Evolutionary conservation across 129 eudicot species (phyloP), one percentile per base, ranked within the genome.

Genomic region (Lactuca saligna): DNA sequence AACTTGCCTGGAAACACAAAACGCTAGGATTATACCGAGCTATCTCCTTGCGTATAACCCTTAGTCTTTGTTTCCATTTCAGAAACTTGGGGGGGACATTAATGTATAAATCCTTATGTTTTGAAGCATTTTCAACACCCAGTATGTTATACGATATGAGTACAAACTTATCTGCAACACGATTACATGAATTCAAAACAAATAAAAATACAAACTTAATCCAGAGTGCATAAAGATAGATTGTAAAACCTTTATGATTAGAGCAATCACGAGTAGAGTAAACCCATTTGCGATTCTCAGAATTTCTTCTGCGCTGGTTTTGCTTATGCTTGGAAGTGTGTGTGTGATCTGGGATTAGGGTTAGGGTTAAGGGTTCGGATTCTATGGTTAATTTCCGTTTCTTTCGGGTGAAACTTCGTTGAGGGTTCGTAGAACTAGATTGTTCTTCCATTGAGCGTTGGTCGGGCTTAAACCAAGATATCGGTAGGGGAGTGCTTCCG

Each of bases 121-220:
- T 85, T 59, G 78, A 55, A 38, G 93, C 96, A 88, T 91, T 91
- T 69, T 88, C 90, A 77, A 85, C 96, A 8, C 96, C 97, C 79
- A 91, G 60, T 76, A 91, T 79, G 83, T 88, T 91, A 74, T 88
- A 91, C 11, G 97, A 91, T 44, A 91, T 74, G 73, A 91, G 69
- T 39, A 88, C 88, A 65, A 88, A 51, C 66, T 70, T 83, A 65
- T 87, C 95, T 91, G 95, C 78, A 63, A 42, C 83, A 79, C 14
- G 46, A 49, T 34, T n/a, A 63, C 20, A 31, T 59, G 11, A 65
- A 68, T 46, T 7, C 51, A 39, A 65, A 32, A 5, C 13, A 7
- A 50, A 3, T 3, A 7, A 2, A 6, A 16, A 12, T n/a, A n/a
- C n/a, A 2, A 17, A 44, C 33, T 8, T 14, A 29, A 29, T 20